phyloP scores from a whole-genome alignment of 2,329 filamentous ascomycete genomes.

The Clonostachys solani region DNA sequence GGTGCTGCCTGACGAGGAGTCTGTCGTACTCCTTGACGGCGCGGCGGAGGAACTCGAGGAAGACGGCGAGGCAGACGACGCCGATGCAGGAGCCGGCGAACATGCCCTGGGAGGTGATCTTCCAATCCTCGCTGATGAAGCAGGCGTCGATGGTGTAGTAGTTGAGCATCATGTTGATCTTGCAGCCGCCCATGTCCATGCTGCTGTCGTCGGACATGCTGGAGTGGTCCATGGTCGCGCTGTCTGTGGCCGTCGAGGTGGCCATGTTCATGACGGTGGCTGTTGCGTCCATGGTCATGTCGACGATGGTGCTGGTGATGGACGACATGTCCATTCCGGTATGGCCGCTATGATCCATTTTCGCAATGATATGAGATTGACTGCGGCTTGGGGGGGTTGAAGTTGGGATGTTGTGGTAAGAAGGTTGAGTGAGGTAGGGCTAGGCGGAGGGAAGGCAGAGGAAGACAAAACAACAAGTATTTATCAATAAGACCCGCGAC shows the following conservation, averaged over 20 bases:
- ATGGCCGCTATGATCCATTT: slow-evolving; percentile 2
- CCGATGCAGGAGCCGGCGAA: slow-evolving; percentile 81
- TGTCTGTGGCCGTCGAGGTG: neutral
- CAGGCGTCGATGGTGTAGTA: slow-evolving; percentile 69
- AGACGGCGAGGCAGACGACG: slow-evolving; percentile 67
- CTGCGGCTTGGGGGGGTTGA: neutral
- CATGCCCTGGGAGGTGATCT: slow-evolving; percentile 62
- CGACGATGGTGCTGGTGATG: neutral
- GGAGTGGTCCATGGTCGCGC: slow-evolving; percentile 19
- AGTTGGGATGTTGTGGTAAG: slow-evolving; percentile 1
- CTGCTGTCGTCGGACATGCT: slow-evolving; percentile 21
- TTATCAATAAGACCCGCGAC: too few relatives aligned
- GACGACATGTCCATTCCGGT: slow-evolving; percentile 18
- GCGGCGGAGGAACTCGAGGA: slow-evolving; percentile 69
- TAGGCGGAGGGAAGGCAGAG: too few relatives aligned
- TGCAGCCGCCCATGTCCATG: slow-evolving; percentile 21
- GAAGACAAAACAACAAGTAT: too few relatives aligned
- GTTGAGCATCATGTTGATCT: slow-evolving; percentile 69
- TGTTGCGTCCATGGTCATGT: too few relatives aligned
- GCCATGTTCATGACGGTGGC: too few relatives aligned
- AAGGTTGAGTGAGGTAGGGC: too few relatives aligned
- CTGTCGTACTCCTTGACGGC: slow-evolving; percentile 69
- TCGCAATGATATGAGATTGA: neutral
- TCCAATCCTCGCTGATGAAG: slow-evolving; percentile 69
- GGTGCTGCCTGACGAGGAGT: slow-evolving; percentile 52